phyloP scores from a whole-genome alignment of 2,329 filamentous ascomycete species.

The Fusarium sp. region DNA sequence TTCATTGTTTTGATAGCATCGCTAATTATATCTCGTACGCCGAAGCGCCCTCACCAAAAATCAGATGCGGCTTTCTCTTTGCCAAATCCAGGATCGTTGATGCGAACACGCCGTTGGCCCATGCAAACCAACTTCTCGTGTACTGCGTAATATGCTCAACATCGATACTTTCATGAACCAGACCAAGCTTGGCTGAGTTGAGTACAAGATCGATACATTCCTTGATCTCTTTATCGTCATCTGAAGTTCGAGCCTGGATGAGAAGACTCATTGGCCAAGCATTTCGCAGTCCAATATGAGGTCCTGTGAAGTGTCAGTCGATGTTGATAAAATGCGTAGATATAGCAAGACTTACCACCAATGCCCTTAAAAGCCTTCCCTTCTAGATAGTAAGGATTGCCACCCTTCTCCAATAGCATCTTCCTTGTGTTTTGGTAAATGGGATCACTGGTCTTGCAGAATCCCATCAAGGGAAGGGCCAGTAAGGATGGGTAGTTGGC shows the following conservation, averaged over 20 bases:
- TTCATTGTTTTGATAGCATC: neutral
- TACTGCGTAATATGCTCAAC: constrained; percentile 77
- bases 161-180: constrained; percentile 93
- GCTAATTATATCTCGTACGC: constrained; percentile 66
- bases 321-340: neutral
- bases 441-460: constrained; percentile 72
- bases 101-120: constrained; percentile 97
- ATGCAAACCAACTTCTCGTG: constrained; percentile 95
- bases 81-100: constrained; percentile 92
- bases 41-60: constrained; percentile 77
- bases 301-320: constrained; percentile 56
- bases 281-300: constrained; percentile 84
- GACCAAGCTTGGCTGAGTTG: constrained; percentile 78
- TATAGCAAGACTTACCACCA: constrained; percentile 70
- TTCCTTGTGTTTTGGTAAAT: constrained; percentile 90
- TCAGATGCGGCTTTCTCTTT: constrained; percentile 85
- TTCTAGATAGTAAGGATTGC: constrained; percentile 90
- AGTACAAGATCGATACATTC: constrained; percentile 81
- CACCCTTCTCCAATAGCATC: constrained; percentile 77
- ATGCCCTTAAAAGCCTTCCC: constrained; percentile 87
- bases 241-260: constrained; percentile 89
- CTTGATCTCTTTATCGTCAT: constrained; percentile 85
- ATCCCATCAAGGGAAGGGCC: constrained; percentile 83
- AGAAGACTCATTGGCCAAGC: constrained; percentile 98
- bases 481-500: constrained; percentile 88